Evolutionary conservation across 345 rosid species (phyloP).

Genomic region (Eucalyptus polyanthemos): DNA sequence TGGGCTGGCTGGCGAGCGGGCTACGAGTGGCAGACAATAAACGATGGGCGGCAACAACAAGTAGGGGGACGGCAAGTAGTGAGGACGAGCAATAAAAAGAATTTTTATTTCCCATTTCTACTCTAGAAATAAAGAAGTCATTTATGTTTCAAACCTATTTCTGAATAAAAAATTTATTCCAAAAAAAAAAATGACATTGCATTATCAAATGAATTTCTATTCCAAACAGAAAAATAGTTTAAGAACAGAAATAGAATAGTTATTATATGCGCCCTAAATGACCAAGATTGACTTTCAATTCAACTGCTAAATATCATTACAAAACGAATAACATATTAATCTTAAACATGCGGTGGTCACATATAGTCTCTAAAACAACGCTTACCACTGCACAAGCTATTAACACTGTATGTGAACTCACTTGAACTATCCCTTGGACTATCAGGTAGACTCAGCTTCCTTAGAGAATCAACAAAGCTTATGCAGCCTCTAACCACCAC

Average conservation of each 20-base stretch:
- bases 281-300: background rate
- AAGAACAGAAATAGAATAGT: rapidly evolving
- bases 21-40: rapidly evolving
- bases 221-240: too few relatives aligned
- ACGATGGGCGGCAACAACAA: too few relatives aligned
- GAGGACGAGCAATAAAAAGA: too few relatives aligned
- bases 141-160: too few relatives aligned
- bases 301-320: background rate
- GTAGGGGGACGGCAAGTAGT: too few relatives aligned
- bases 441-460: background rate
- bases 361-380: background rate
- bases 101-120: too few relatives aligned
- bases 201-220: too few relatives aligned
- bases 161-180: too few relatives aligned
- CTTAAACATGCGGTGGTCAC: background rate
- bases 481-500: background rate
- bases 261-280: background rate
- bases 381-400: background rate
- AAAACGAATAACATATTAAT: background rate
- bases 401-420: background rate
- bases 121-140: too few relatives aligned
- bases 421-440: background rate
- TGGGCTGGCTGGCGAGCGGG: rapidly evolving
- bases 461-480: background rate
- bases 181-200: too few relatives aligned